These are phyloP conservation scores for Abelmoschus esculentus DNA, from an alignment of 345 rosid species.

Conservation along the genomic window DNA sequence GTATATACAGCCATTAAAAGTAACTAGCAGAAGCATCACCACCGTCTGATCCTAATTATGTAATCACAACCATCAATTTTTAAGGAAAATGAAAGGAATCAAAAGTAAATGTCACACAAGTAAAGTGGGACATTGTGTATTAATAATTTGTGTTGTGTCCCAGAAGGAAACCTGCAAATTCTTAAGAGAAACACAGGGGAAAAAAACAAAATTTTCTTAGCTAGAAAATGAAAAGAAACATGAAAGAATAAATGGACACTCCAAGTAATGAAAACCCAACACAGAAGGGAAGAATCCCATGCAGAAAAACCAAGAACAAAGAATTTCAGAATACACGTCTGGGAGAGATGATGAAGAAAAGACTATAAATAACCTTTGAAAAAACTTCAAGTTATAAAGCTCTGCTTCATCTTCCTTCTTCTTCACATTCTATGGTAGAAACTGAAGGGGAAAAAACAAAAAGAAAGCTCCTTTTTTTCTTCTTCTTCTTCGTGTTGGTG, in stretches of 20 bases:
- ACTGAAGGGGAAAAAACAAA: neutral
- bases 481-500: neutral
- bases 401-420: neutral
- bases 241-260: neutral
- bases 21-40: neutral
- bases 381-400: neutral
- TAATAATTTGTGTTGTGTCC: neutral
- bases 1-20: neutral
- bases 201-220: neutral
- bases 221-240: neutral
- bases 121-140: neutral
- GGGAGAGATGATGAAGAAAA: too few species aligned
- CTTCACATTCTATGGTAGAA: conserved; percentile 13
- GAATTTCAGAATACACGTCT: too few species aligned
- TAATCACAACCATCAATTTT: neutral
- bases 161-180: conserved; percentile 22
- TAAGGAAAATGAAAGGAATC: too few species aligned
- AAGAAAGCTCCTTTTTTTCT: neutral
- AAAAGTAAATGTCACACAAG: neutral
- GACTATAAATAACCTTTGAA: neutral
- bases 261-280: neutral
- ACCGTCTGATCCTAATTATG: neutral
- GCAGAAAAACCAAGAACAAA: too few species aligned
- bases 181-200: neutral
- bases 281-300: neutral